phyloP scores from a whole-genome alignment of 163 green algal species.

The Botryococcus braunii region DNA sequence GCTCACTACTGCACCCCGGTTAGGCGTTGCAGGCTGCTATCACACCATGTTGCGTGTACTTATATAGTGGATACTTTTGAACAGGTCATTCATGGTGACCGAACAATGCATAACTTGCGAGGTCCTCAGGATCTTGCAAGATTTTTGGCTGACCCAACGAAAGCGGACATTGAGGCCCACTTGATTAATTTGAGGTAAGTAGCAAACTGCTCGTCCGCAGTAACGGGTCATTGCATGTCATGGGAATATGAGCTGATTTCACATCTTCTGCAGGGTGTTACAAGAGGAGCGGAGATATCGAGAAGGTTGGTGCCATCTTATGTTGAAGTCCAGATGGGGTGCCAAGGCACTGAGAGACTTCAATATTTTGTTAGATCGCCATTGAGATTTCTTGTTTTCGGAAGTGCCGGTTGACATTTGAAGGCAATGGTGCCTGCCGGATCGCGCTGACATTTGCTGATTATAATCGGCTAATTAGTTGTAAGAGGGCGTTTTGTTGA shows the following conservation, averaged over 20 bases:
- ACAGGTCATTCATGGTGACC: slow-evolving; percentile 36
- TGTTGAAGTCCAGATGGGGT: slow-evolving; percentile 13
- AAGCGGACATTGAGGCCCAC: slow-evolving; percentile 32
- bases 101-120: slow-evolving; percentile 38
- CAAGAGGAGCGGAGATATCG: no score
- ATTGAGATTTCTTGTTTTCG: background rate
- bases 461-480: no score
- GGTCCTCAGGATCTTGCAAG: slow-evolving; percentile 31
- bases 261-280: no score
- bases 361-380: background rate
- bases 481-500: background rate
- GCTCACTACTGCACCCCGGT: background rate
- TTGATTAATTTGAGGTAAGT: slow-evolving; percentile 16
- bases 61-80: background rate
- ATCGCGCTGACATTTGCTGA: no score
- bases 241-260: background rate
- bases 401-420: background rate
- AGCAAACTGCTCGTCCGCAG: background rate
- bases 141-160: slow-evolving; percentile 32
- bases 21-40: background rate
- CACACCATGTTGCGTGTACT: no score
- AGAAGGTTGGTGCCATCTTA: slow-evolving; percentile 4
- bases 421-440: background rate
- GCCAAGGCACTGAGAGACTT: background rate
- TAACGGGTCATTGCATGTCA: background rate